Percentiles rank a stretch among this genome's conserved stretches.
Evolutionary conservation across 345 rosid species (phyloP).

Genomic region (Bretschneidera sinensis): DNA sequence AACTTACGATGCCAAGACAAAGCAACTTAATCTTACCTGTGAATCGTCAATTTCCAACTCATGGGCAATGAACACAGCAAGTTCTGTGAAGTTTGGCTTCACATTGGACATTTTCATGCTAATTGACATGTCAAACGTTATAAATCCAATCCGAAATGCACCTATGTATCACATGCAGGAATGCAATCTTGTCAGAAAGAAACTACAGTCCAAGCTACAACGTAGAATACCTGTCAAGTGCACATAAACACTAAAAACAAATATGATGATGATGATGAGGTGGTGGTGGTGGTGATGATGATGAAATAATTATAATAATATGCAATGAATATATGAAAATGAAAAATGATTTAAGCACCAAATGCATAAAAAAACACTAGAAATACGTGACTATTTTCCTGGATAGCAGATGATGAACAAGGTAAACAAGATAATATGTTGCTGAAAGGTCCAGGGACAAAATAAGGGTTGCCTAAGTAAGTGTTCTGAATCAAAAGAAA

Average conservation of each 20-base stretch:
- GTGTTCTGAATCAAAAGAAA: too few relatives aligned
- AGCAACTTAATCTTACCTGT: conserved; percentile 37
- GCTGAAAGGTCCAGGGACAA: background rate
- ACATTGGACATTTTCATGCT: conserved; percentile 37
- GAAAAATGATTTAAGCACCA: too few relatives aligned
- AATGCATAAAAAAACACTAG: too few relatives aligned
- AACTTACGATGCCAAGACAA: conserved; percentile 1
- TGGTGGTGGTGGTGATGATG: background rate
- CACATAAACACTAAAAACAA: background rate
- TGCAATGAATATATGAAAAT: background rate
- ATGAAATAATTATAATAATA: too few relatives aligned
- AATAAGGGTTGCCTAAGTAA: background rate
- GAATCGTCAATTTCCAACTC: conserved; percentile 46
- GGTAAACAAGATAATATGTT: too few relatives aligned
- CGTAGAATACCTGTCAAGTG: background rate
- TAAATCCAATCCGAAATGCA: conserved; percentile 47
- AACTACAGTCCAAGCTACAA: background rate
- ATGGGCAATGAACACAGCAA: conserved; percentile 44
- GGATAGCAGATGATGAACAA: too few relatives aligned
- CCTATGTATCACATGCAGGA: conserved; percentile 27
- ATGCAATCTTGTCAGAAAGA: conserved; percentile 14
- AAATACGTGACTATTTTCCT: too few relatives aligned
- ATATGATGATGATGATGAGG: background rate
- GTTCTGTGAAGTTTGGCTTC: conserved; percentile 41
- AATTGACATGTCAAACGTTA: conserved; percentile 61